A percentile compares a stretch with the other conserved stretches of the same genome.
phyloP scores from a whole-genome alignment of 2,329 filamentous ascomycete genomes.

The Fusarium lyarnte region DNA sequence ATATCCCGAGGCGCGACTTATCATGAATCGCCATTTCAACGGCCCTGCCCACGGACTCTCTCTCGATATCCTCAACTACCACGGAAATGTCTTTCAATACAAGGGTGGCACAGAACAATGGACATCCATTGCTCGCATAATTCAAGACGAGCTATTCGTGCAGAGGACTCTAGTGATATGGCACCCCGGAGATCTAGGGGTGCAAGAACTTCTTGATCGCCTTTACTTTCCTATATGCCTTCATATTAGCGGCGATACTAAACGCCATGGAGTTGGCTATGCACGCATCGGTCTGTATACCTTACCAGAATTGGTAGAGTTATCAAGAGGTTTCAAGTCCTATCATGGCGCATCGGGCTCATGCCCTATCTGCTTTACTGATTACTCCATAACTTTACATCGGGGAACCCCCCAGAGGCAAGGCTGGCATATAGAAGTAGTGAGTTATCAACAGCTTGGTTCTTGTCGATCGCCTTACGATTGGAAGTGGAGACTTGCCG shows the following conservation, averaged over 20 bases:
- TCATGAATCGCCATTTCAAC: conserved; percentile 19
- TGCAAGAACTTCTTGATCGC: too few species aligned
- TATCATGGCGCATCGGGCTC: neutral
- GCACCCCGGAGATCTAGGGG: too few species aligned
- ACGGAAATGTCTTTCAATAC: accelerated
- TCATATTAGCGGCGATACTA: too few species aligned
- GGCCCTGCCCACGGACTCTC: conserved; percentile 2
- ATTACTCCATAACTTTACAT: conserved; percentile 2
- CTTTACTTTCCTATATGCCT: too few species aligned
- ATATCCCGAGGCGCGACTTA: neutral
- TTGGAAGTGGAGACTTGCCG: conserved; percentile 10
- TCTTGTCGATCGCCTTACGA: conserved; percentile 7
- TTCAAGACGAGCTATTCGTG: neutral
- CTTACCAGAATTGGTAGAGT: too few species aligned
- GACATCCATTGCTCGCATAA: neutral
- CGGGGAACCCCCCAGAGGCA: neutral
- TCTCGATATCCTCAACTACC: neutral
- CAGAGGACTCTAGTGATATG: neutral
- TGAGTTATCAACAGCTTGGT: neutral
- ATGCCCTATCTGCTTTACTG: conserved; percentile 8
- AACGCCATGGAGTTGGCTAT: too few species aligned
- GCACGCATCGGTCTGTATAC: too few species aligned
- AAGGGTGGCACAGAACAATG: neutral
- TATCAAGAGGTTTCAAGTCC: too few species aligned
- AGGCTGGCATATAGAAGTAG: neutral